Evolutionary conservation across 345 rosid species (phyloP).

Genomic region (Ceriops decandra): DNA sequence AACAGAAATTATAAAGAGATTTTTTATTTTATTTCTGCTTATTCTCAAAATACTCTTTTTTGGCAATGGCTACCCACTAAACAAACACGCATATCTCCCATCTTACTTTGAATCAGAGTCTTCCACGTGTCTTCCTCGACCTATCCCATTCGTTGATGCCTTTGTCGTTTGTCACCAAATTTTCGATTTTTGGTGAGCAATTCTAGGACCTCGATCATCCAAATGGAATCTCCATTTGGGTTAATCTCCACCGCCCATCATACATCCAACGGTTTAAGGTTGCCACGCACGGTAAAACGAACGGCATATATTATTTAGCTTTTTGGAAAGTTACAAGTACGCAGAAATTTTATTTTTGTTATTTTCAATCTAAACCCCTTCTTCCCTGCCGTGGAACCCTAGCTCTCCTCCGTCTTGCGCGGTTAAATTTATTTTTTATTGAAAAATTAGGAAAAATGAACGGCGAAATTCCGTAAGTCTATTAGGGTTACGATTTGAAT

Average conservation of each 20-base stretch:
- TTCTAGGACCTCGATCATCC: neutral
- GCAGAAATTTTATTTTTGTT: slow-evolving; percentile 11
- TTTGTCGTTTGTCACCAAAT: slow-evolving; percentile 11
- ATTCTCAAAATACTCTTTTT: slow-evolving; percentile 4
- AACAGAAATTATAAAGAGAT: too few species aligned
- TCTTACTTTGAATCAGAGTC: slow-evolving; percentile 3
- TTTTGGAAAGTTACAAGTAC: slow-evolving; percentile 1
- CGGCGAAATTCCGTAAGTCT: slow-evolving; percentile 28
- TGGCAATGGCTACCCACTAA: slow-evolving; percentile 13
- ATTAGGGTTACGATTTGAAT: slow-evolving; percentile 16
- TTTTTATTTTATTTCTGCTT: slow-evolving; percentile 6
- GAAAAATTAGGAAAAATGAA: slow-evolving; percentile 35
- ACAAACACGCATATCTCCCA: slow-evolving; percentile 19
- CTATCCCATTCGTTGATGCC: slow-evolving; percentile 13
- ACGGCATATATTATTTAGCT: slow-evolving; percentile 3
- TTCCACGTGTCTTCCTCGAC: slow-evolving; percentile 9
- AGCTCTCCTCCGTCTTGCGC: slow-evolving; percentile 39
- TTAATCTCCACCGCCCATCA: slow-evolving; percentile 16
- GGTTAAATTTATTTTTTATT: slow-evolving; percentile 14
- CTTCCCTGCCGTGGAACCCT: slow-evolving; percentile 46
- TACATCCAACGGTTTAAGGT: slow-evolving; percentile 1
- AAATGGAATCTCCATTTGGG: slow-evolving; percentile 11
- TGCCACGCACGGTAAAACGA: slow-evolving; percentile 17
- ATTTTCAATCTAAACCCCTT: slow-evolving; percentile 47
- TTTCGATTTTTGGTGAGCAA: slow-evolving; percentile 9